Conservation (phyloP, 2,329 filamentous ascomycete genomes). For the Pseudopyricularia javanii region DNA sequence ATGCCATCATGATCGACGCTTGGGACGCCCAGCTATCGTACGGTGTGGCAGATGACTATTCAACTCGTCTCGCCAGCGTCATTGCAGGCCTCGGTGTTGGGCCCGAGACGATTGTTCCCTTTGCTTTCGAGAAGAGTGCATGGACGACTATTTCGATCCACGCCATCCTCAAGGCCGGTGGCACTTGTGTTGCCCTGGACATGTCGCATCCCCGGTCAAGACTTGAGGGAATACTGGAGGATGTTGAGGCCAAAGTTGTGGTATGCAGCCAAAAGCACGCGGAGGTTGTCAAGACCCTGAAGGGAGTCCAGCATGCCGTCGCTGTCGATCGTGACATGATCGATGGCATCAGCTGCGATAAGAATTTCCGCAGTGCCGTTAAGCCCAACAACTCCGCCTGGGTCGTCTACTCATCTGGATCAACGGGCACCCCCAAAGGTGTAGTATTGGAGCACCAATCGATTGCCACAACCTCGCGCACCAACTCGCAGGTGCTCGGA, state of each 20-base stretch:
- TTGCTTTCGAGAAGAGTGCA: not conserved
- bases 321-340: not conserved
- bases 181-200: not conserved
- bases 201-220: not conserved
- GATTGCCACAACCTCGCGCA: conserved; percentile 1
- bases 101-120: conserved; percentile 24
- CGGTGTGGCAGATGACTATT: conserved; percentile 22
- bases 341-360: not conserved
- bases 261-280: not conserved
- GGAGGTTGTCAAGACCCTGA: not conserved
- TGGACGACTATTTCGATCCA: not conserved
- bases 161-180: not conserved
- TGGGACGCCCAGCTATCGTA: conserved; percentile 19
- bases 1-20: conserved; percentile 14
- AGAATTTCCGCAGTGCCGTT: not conserved
- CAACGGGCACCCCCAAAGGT: conserved; percentile 45
- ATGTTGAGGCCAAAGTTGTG: not conserved
- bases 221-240: not conserved
- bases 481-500: not conserved
- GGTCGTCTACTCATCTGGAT: conserved; percentile 44
- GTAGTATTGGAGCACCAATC: not conserved
- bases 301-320: not conserved
- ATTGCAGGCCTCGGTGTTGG: conserved; percentile 24
- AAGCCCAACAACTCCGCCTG: conserved; percentile 13
- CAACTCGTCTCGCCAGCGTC: conserved; percentile 12